Percentiles rank a stretch among this genome's conserved stretches.
Evolutionary conservation across 1,284 basidiomycete species (phyloP).

Genomic region (Sporisorium sorghi): DNA sequence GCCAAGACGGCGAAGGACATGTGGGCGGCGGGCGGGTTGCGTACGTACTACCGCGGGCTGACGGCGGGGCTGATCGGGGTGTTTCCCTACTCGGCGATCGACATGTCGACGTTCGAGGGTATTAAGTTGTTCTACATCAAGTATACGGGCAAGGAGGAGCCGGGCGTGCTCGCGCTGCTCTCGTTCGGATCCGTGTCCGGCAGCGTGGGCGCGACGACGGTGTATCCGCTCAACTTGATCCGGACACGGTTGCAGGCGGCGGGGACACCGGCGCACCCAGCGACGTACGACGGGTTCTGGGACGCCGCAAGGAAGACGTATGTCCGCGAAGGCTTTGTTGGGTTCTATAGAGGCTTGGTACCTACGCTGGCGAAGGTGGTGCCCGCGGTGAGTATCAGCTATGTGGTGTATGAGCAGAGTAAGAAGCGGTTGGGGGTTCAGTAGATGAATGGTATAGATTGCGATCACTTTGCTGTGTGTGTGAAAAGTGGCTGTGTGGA

Average conservation of each 20-base stretch:
- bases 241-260: slow-evolving; percentile 95
- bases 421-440: slow-evolving; percentile 58
- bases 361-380: slow-evolving; percentile 84
- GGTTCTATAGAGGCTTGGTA: slow-evolving; percentile 92
- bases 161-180: slow-evolving; percentile 69
- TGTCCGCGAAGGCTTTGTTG: slow-evolving; percentile 86
- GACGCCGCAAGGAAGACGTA: slow-evolving; percentile 88
- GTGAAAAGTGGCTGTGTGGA: not conserved
- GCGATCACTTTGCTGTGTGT: not conserved
- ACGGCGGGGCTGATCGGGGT: slow-evolving; percentile 73
- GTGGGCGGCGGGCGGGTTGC: slow-evolving; percentile 81
- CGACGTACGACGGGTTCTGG: slow-evolving; percentile 81
- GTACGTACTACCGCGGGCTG: slow-evolving; percentile 90
- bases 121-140: slow-evolving; percentile 71
- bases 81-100: slow-evolving; percentile 71
- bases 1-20: slow-evolving; percentile 77
- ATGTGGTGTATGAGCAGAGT: slow-evolving; percentile 67
- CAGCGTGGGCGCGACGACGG: slow-evolving; percentile 70
- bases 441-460: slow-evolving; percentile 14
- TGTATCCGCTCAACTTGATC: slow-evolving; percentile 75
- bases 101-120: slow-evolving; percentile 71
- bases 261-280: slow-evolving; percentile 72
- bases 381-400: slow-evolving; percentile 65
- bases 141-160: slow-evolving; percentile 70
- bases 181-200: slow-evolving; percentile 70